These are phyloP conservation scores for Mucor irregularis DNA, from an alignment of 371 early-diverging fungal species.

Conservation along the genomic window DNA sequence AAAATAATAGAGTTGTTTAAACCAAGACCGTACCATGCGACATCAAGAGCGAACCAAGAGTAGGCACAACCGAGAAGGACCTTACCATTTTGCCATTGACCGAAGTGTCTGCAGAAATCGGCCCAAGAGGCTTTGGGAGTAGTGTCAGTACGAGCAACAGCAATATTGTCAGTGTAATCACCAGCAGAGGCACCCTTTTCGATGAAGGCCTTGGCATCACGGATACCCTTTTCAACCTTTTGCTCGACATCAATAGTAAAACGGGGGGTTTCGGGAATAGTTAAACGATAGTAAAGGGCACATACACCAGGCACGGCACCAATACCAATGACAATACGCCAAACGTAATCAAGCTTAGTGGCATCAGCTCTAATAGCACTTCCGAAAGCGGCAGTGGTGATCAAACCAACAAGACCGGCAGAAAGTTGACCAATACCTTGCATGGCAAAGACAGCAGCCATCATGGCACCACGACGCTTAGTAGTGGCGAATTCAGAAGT, in stretches of 20 bases:
- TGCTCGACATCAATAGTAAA: slow-evolving; percentile 75
- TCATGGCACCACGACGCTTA: slow-evolving; percentile 78
- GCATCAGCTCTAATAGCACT: slow-evolving; percentile 53
- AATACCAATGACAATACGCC: slow-evolving; percentile 73
- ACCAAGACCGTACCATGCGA: slow-evolving; percentile 87
- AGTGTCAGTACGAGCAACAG: slow-evolving; percentile 18
- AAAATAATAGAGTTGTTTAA: slow-evolving; percentile 77
- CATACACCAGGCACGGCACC: slow-evolving; percentile 71
- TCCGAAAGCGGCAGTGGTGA: slow-evolving; percentile 60
- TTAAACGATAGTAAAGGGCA: slow-evolving; percentile 73
- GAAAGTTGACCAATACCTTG: slow-evolving; percentile 82
- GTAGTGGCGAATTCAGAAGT: slow-evolving; percentile 82
- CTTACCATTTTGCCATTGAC: slow-evolving; percentile 55
- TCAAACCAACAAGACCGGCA: slow-evolving; percentile 68
- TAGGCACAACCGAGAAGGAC: slow-evolving; percentile 62
- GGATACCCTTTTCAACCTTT: slow-evolving; percentile 60
- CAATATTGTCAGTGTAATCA: slow-evolving; percentile 33
- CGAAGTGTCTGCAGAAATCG: slow-evolving; percentile 64
- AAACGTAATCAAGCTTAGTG: slow-evolving; percentile 69
- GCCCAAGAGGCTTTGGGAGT: slow-evolving; percentile 48
- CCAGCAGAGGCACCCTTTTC: slow-evolving; percentile 34
- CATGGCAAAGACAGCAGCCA: slow-evolving; percentile 86
- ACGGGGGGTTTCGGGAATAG: slow-evolving; percentile 87
- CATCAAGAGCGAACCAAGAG: slow-evolving; percentile 80
- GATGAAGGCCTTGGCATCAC: slow-evolving; percentile 53